Conservation (phyloP, 2,329 filamentous ascomycete species). For the Colletotrichum somersetense region DNA sequence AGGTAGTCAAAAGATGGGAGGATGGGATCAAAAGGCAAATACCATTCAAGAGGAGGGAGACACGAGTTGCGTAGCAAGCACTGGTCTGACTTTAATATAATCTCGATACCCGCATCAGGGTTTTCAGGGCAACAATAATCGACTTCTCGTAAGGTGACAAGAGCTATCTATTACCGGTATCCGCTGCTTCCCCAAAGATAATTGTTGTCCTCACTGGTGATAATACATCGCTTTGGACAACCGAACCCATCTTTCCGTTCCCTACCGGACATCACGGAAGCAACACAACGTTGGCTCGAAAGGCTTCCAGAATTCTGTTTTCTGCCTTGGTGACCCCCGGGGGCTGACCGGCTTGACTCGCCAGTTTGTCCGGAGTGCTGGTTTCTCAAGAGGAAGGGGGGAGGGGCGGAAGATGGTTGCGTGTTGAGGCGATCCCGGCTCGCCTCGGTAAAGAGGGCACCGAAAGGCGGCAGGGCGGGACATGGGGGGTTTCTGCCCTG, state of each 20-base stretch:
- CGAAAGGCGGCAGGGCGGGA: constrained; percentile 20
- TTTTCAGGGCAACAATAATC: neutral
- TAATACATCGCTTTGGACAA: neutral
- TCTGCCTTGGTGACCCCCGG: neutral
- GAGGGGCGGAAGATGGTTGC: too few species aligned
- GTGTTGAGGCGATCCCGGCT: neutral
- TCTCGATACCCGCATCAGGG: constrained; percentile 7
- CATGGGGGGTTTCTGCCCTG: neutral
- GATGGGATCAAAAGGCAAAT: neutral
- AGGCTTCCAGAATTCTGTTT: neutral
- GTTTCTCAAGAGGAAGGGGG: neutral
- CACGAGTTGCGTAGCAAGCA: neutral
- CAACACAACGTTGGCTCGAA: neutral
- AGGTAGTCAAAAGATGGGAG: neutral
- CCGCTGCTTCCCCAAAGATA: too few species aligned
- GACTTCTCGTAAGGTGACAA: neutral
- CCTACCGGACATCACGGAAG: neutral
- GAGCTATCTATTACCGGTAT: neutral
- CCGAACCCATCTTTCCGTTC: neutral
- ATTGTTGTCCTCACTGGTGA: neutral
- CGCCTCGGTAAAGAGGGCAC: constrained; percentile 24
- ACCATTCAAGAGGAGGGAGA: neutral
- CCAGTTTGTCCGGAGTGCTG: neutral
- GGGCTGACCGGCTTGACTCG: neutral
- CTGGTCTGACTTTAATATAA: constrained; percentile 4